A percentile compares a stretch with the other conserved stretches of the same genome.
Conservation (phyloP, 148 eudicot genomes). For the Persicaria tinctoria region DNA sequence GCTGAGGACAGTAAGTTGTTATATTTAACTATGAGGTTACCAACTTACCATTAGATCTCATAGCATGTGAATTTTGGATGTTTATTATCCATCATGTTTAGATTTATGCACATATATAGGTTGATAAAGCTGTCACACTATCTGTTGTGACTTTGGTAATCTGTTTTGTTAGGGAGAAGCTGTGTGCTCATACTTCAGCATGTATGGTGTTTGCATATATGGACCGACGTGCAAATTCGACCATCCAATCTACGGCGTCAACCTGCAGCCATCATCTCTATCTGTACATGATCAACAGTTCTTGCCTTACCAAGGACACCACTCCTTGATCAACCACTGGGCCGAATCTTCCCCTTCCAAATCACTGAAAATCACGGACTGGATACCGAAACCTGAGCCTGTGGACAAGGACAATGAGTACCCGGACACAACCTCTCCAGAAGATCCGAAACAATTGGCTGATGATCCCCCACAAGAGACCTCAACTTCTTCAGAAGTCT, state of each 20-base stretch:
- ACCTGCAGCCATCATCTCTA: constrained; percentile 2
- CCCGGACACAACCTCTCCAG: neutral
- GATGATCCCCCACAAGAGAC: neutral
- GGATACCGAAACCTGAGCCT: constrained; percentile 13
- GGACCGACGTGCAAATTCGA: constrained; percentile 39
- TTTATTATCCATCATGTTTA: neutral
- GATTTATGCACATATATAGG: no score
- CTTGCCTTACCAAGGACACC: constrained; percentile 16
- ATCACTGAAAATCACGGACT: constrained; percentile 6
- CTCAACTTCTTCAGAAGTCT: constrained; percentile 3
- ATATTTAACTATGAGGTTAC: neutral
- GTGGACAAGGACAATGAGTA: neutral
- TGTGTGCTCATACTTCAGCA: constrained; percentile 1
- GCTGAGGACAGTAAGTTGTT: constrained; percentile 45
- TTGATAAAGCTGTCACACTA: no score
- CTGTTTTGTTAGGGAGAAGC: constrained; percentile 16
- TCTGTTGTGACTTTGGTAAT: no score
- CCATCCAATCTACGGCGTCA: constrained; percentile 26
- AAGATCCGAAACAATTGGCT: neutral
- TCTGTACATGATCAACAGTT: constrained; percentile 5
- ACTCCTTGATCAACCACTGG: neutral
- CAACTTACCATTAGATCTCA: neutral
- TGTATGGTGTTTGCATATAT: constrained; percentile 36
- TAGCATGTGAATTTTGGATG: neutral
- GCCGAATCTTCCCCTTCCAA: constrained; percentile 8